Evolutionary conservation across 129 eudicot species (phyloP).

Genomic region (Pulicaria dysenterica): DNA sequence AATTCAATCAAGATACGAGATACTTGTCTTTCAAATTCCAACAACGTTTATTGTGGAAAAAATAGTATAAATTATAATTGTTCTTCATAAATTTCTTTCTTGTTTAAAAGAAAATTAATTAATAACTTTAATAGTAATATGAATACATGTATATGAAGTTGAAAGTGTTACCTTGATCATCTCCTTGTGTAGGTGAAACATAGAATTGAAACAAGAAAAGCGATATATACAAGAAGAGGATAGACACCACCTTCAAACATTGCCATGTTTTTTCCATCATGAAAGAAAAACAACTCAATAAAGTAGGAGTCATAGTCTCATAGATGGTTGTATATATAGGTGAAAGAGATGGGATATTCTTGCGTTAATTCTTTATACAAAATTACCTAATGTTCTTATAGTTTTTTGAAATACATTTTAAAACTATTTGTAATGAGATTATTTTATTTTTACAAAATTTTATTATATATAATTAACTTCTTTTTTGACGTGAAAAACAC

Average conservation of each 20-base stretch:
- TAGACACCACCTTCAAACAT: constrained; percentile 22
- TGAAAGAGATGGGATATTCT: constrained; percentile 33
- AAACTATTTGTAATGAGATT: too few species aligned
- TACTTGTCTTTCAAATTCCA: too few species aligned
- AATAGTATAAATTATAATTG: too few species aligned
- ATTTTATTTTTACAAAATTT: too few species aligned
- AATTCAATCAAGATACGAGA: too few species aligned
- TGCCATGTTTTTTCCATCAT: constrained; percentile 41
- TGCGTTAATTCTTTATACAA: not conserved
- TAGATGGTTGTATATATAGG: constrained; percentile 32
- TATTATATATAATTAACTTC: too few species aligned
- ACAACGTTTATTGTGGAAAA: too few species aligned
- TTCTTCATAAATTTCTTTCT: not conserved
- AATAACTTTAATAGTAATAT: not conserved
- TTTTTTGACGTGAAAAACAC: not conserved
- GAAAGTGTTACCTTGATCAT: constrained; percentile 34
- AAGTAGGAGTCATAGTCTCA: not conserved
- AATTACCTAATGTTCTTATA: not conserved
- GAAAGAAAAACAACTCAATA: constrained; percentile 13
- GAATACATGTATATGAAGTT: not conserved
- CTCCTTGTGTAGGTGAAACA: constrained; percentile 34
- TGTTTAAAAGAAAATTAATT: not conserved
- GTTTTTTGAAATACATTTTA: too few species aligned
- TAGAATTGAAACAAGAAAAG: constrained; percentile 30
- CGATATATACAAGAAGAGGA: constrained; percentile 36